Evolutionary conservation across 371 early-diverging fungal genomes (phyloP), one percentile per base, ranked within the genome.

Genomic region (Mucor piriformis): DNA sequence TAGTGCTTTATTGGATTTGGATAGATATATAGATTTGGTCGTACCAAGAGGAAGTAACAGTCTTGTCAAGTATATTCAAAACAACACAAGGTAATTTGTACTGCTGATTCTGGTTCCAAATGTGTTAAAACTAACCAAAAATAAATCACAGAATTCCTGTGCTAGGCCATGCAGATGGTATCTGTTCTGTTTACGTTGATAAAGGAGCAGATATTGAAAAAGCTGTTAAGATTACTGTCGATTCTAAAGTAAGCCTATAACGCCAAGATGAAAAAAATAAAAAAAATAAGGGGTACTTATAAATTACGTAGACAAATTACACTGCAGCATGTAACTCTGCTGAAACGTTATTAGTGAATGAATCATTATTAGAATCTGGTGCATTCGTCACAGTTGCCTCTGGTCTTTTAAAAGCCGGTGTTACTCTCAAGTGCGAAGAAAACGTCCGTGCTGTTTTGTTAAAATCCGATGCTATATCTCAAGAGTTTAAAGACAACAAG

Each of bases 301-400:
- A 7, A 3, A 16, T 38, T 37, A 13, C 51, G 18, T 64, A 88
- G 89, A 92, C 93, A 24, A 86, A 90, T 57, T 96, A 96, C 68
- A 95, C 97, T 12, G 97, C 96, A 2, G 98, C 98, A 11, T 98
- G 98, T 78, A 98, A 98, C 64, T 69, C 95, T 18, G 88, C 91
- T 13, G 98, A 98, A 73, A 94, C 95, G 3, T 82, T 96, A 49
- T 78, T 98, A n/a, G 80, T 98, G 15, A 90, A 96, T 70, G 63
- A 60, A 8, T 58, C 71, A 4, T 83, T 87, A 10, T 69, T 92
- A 23, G 35, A 73, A 27, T 56, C 78, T 10, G 78, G 73, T 54
- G 46, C 42, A 18, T 78, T 90, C 60, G 58, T 69, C 20, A 54
- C 69, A 18, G 69, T 91, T 18, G 87, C 88, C 10, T 55, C 57